Conservation (phyloP, 164 flowering plant species). For the Vitis labrusca region DNA sequence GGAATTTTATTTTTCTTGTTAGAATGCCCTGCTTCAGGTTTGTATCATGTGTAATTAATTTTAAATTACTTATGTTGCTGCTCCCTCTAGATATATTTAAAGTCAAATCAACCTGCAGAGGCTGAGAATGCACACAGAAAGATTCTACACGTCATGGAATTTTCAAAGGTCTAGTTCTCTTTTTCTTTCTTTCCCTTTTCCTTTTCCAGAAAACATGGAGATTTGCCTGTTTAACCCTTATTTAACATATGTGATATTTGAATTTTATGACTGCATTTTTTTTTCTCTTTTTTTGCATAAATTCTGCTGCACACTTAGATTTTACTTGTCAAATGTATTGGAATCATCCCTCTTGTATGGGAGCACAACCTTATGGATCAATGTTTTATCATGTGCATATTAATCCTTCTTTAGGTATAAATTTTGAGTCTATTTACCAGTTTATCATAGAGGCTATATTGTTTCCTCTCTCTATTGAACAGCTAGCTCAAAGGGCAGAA, state of each 20-base stretch:
- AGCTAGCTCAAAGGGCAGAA: too few species aligned
- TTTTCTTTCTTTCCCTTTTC: background rate
- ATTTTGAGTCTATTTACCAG: too few species aligned
- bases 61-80: background rate
- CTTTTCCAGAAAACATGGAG: background rate
- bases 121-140: conserved; percentile 79
- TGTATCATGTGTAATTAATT: background rate
- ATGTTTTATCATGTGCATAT: too few species aligned
- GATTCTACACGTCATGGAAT: conserved; percentile 67
- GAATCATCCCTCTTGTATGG: too few species aligned
- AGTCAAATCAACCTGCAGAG: conserved; percentile 52
- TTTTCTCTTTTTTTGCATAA: background rate
- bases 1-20: too few species aligned
- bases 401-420: too few species aligned
- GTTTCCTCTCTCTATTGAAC: too few species aligned
- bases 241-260: background rate
- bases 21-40: too few species aligned
- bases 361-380: too few species aligned
- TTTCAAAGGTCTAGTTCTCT: conserved; percentile 52
- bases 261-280: background rate
- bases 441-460: too few species aligned
- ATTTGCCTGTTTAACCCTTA: background rate
- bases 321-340: too few species aligned
- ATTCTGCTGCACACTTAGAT: background rate
- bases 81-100: conserved; percentile 50